Base-by-base conservation (phyloP, 164 flowering plant species). In the Malania oleifera region DNA sequence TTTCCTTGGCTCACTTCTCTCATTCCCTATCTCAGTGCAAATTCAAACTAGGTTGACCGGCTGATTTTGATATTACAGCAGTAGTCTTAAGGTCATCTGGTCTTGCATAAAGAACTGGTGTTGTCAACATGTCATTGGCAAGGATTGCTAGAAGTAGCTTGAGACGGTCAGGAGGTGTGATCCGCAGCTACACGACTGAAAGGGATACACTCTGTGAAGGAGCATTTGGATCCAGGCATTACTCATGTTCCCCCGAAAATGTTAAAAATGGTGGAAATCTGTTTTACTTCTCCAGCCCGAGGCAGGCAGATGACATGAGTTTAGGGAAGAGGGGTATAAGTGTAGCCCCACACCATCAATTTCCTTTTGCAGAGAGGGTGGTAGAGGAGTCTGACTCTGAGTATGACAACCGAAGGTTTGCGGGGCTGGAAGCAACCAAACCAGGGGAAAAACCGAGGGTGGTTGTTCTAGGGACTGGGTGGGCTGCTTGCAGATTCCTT, bases 401-500 rank as follows among this genome's bases (percentile, higher is more conserved):
- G 44, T 1, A 23, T 25, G 75, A 77, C 0, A 62, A 66, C 17
- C 54, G 41, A 15, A 70, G 37, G 31, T 73, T 67, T 61, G 72
- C 82, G 2, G 85, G 83, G 14, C 73, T 87, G 29, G 88, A 75
- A 45, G 72, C 89, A 14, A 91, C 96, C 15, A 82, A 75, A 62
- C 82, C 82, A 5, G 79, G 83, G 9, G 88, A 82, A 59, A 87
- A 91, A 78, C 87, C 96, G 3, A 79, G 96, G 64, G 89, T 91
- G 18, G 96, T 87, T 27, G 91, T 91, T 54, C 77, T 87, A 43
- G 96, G 96, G 2, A 73, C 88, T 26, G 96, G 91, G 15, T 91
- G 97, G 97, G 96, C 80, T 45, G 92, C 87, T n/a, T 86, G 96
- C 56, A 68, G 97, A 54, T 84, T 91, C 66, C 76, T 86, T 17